These are phyloP conservation scores for Punica granatum DNA, from an alignment of 345 rosid genomes.

Conservation along the genomic window DNA sequence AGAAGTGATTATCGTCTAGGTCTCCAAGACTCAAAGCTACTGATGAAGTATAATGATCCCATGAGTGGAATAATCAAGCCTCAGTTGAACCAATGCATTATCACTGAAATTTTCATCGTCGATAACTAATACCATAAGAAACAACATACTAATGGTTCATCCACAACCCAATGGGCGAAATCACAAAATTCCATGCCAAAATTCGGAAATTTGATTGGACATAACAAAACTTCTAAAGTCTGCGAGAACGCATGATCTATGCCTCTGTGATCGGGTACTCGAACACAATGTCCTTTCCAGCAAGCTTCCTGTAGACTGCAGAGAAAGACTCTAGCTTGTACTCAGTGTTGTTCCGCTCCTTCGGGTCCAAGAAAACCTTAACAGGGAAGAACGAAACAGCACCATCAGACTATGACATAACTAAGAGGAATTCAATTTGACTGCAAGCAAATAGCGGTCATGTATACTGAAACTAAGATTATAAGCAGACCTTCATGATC, in stretches of 20 bases:
- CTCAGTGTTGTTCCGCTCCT: slow-evolving; percentile 72
- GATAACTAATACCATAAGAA: too few relatives aligned
- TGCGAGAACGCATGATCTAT: slow-evolving; percentile 10
- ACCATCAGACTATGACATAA: not conserved
- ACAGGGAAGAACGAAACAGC: not conserved
- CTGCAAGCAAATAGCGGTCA: too few relatives aligned
- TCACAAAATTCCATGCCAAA: not conserved
- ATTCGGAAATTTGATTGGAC: not conserved
- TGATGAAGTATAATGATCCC: too few relatives aligned
- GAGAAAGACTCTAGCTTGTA: slow-evolving; percentile 72
- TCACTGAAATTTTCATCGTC: too few relatives aligned
- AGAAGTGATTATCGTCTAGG: too few relatives aligned
- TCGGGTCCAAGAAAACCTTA: slow-evolving; percentile 77
- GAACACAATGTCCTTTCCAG: slow-evolving; percentile 74
- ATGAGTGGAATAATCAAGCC: too few relatives aligned
- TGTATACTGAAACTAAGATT: not conserved
- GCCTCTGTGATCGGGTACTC: slow-evolving; percentile 65
- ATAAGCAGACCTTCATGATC: slow-evolving; percentile 83
- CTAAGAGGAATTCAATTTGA: not conserved
- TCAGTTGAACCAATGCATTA: too few relatives aligned
- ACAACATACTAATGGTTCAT: not conserved
- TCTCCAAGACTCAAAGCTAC: too few relatives aligned
- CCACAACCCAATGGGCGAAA: not conserved
- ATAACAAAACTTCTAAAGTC: not conserved
- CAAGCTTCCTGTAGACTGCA: slow-evolving; percentile 74